These are phyloP conservation scores for Hyaloperonospora brassicae DNA, from an alignment of 352 stramenopile species.

Conservation along the genomic window DNA sequence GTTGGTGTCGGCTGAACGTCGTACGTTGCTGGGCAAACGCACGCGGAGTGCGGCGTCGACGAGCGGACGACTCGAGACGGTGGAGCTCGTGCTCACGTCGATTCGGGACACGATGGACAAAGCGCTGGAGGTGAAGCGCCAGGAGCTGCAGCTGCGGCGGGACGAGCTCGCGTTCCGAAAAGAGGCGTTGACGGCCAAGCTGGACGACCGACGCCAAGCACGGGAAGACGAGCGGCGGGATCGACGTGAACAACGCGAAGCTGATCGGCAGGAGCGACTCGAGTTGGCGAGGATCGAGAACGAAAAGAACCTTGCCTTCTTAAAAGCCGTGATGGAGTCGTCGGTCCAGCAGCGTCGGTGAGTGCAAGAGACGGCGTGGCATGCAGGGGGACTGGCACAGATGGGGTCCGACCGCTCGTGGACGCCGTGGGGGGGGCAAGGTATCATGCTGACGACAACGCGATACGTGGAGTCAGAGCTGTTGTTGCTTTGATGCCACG, in stretches of 20 bases:
- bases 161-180: constrained; percentile 24
- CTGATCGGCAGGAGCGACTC: constrained; percentile 21
- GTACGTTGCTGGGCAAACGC: constrained; percentile 18
- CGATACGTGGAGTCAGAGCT: no score
- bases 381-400: no score
- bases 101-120: constrained; percentile 16
- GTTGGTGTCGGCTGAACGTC: constrained; percentile 1
- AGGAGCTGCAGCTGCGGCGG: constrained; percentile 21
- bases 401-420: no score
- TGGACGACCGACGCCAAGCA: constrained; percentile 21
- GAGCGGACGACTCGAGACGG: background rate
- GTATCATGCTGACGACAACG: no score
- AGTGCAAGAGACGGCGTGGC: background rate
- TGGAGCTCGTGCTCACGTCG: constrained; percentile 15
- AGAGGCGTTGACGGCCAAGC: constrained; percentile 21
- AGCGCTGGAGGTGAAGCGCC: constrained; percentile 12
- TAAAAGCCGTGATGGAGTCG: constrained; percentile 28
- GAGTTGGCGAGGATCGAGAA: constrained; percentile 27
- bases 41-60: background rate
- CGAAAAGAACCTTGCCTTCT: constrained; percentile 28
- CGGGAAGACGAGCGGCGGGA: constrained; percentile 18
- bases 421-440: no score
- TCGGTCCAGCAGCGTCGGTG: constrained; percentile 16
- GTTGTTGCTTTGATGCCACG: no score
- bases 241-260: constrained; percentile 20